Conservation (phyloP, 2,329 filamentous ascomycete genomes). For the Coniochaeta ligniaria region DNA sequence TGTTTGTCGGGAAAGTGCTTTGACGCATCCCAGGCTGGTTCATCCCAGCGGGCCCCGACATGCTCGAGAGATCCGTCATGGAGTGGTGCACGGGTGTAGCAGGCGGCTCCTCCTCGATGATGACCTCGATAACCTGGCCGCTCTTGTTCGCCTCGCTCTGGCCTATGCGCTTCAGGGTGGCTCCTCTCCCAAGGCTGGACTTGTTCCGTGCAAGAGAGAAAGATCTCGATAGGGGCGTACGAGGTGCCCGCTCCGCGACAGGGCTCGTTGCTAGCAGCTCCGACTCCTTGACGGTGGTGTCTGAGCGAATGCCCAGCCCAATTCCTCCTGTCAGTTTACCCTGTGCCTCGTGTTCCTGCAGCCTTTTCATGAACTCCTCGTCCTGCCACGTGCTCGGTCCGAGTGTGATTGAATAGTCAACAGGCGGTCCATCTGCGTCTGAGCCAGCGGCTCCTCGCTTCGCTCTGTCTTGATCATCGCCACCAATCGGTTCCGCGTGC, state of each 20-base stretch:
- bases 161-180: constrained; percentile 41
- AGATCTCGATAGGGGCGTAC: constrained; percentile 19
- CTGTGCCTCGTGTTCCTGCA: constrained; percentile 45
- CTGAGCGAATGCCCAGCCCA: constrained; percentile 43
- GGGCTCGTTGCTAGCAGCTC: constrained; percentile 37
- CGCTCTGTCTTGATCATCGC: constrained; percentile 16
- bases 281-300: constrained; percentile 37
- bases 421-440: constrained; percentile 22
- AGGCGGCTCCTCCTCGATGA: constrained; percentile 33
- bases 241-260: constrained; percentile 21
- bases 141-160: constrained; percentile 53
- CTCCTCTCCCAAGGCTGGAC: constrained; percentile 15
- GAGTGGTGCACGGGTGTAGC: constrained; percentile 12
- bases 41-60: constrained; percentile 33
- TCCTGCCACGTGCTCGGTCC: constrained; percentile 38
- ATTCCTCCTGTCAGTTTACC: constrained; percentile 52
- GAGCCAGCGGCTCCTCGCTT: constrained; percentile 8
- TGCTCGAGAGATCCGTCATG: constrained; percentile 43
- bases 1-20: constrained; percentile 28
- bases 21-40: constrained; percentile 22
- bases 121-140: constrained; percentile 53
- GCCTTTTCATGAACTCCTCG: constrained; percentile 32
- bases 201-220: constrained; percentile 24
- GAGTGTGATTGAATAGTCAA: constrained; percentile 39
- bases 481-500: constrained; percentile 31